Evolutionary conservation across 2,329 filamentous ascomycete genomes (phyloP).

Genomic region (Trichoderma endophyticum): DNA sequence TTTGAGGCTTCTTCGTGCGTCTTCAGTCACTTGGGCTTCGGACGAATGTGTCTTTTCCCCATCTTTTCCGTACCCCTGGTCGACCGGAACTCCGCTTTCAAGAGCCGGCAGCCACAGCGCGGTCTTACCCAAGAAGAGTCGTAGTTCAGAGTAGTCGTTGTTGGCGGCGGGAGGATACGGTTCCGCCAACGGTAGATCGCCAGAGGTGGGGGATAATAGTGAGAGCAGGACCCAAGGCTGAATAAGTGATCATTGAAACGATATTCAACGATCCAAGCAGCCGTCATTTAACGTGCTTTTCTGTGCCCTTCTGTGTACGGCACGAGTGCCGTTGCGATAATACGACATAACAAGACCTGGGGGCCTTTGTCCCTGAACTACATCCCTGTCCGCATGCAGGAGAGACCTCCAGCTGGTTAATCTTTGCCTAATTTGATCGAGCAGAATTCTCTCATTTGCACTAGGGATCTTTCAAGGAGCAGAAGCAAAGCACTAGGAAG

Average conservation of each 20-base stretch:
- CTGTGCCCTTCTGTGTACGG: not conserved
- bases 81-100: not conserved
- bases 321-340: not conserved
- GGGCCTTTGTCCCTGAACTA: not conserved
- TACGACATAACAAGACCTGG: not conserved
- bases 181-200: not conserved
- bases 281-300: not conserved
- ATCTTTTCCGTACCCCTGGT: not conserved
- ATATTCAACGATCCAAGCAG: not conserved
- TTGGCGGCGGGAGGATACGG: not conserved
- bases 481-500: not conserved
- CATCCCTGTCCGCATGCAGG: conserved; percentile 9
- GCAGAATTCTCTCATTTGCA: not conserved
- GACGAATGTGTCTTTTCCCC: not conserved
- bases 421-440: not conserved
- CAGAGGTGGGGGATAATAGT: not conserved
- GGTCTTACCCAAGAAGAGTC: not conserved
- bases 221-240: not conserved
- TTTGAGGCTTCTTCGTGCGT: not conserved
- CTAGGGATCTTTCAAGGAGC: not conserved
- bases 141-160: not conserved
- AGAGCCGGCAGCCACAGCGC: conserved; percentile 1
- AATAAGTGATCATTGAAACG: not conserved
- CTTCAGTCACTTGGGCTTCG: not conserved
- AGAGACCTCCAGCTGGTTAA: not conserved